These are phyloP conservation scores for Rhizoclosmatium sp. DNA, from an alignment of 192 early-diverging fungal species.

Conservation along the genomic window DNA sequence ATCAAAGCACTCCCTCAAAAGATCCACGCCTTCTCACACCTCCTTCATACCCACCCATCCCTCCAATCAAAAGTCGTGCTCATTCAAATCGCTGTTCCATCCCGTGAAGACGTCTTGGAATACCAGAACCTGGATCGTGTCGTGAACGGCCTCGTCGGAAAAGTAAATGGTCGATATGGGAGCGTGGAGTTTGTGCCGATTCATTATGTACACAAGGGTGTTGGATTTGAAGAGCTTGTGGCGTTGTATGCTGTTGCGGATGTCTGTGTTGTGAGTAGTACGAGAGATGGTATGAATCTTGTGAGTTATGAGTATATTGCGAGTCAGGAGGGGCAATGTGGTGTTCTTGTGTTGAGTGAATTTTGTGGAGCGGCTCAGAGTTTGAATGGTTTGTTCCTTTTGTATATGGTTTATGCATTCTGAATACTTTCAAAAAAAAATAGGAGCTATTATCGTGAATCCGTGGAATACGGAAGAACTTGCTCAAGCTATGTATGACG, in stretches of 20 bases:
- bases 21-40: conserved; percentile 93
- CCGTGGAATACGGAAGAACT: conserved; percentile 99
- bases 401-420: neutral
- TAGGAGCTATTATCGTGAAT: conserved; percentile 95
- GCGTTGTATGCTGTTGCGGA: conserved; percentile 96
- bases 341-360: conserved; percentile 95
- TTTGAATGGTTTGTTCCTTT: conserved; percentile 75
- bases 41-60: conserved; percentile 87
- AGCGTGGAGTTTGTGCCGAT: conserved; percentile 98
- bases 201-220: conserved; percentile 97
- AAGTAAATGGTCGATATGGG: conserved; percentile 95
- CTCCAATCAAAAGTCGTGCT: conserved; percentile 90
- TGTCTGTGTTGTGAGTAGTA: conserved; percentile 91
- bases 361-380: conserved; percentile 99
- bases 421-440: neutral
- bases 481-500: conserved; percentile 85
- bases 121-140: conserved; percentile 92
- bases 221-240: conserved; percentile 93
- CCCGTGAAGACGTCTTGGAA: conserved; percentile 97
- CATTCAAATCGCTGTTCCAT: conserved; percentile 98
- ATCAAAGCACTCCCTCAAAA: conserved; percentile 99
- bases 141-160: conserved; percentile 97
- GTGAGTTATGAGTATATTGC: conserved; percentile 90
- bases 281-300: conserved; percentile 99
- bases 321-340: conserved; percentile 85